phyloP scores from a whole-genome alignment of 495 filamentous ascomycete genomes.

The Clohesyomyces aquaticus region DNA sequence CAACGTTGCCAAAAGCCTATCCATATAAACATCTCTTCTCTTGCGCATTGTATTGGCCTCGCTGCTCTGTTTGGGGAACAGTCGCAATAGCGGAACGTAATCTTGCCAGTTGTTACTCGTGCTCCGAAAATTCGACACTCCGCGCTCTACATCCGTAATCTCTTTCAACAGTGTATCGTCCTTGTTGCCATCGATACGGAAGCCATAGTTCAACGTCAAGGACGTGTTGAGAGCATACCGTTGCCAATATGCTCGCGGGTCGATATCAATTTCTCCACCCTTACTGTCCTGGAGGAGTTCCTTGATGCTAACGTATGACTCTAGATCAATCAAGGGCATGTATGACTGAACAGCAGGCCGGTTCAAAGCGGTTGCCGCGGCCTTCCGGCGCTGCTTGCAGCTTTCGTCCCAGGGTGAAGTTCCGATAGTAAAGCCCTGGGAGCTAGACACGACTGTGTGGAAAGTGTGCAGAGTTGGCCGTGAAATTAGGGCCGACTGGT shows the following conservation, averaged over 20 bases:
- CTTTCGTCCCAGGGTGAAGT: constrained; percentile 76
- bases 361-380: constrained; percentile 71
- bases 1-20: constrained; percentile 59
- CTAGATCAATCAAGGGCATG: constrained; percentile 74
- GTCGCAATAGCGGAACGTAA: constrained; percentile 65
- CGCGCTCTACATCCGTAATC: constrained; percentile 65
- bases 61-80: constrained; percentile 58
- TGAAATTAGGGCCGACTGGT: constrained; percentile 71
- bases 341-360: constrained; percentile 65
- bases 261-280: constrained; percentile 60
- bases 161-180: constrained; percentile 61
- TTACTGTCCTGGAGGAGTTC: constrained; percentile 63
- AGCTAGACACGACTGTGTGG: constrained; percentile 69
- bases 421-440: constrained; percentile 73
- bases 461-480: constrained; percentile 73
- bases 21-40: constrained; percentile 62
- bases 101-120: constrained; percentile 74
- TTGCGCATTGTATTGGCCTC: constrained; percentile 58
- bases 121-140: constrained; percentile 65
- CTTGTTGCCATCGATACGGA: constrained; percentile 62
- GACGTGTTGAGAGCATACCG: constrained; percentile 69
- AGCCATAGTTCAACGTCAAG: constrained; percentile 67
- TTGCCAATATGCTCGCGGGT: constrained; percentile 66
- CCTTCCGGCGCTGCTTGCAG: constrained; percentile 71
- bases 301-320: constrained; percentile 65